Evolutionary conservation across 2,329 filamentous ascomycete species (phyloP), one percentile per base, ranked within the genome.

Genomic region (Colletotrichum cordylinicola): DNA sequence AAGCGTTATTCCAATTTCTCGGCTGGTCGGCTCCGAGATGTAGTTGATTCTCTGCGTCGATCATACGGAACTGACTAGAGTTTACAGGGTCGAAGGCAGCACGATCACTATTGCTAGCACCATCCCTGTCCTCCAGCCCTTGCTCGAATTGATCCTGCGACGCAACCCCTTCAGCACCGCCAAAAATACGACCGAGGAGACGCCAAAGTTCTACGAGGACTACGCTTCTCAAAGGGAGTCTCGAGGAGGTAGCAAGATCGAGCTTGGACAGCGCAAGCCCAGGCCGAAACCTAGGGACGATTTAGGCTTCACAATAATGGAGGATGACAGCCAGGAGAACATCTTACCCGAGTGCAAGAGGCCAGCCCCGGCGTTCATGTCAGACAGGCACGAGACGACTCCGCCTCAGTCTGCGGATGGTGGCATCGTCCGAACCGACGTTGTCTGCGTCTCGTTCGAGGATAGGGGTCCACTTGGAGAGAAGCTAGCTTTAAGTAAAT

Each of bases 91-190:
- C 71, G 83, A 84, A 74, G 80, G 81, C 9, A 81, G 79, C 66
- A 82, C 80, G 52, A 82, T 84, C 52, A 84, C 84, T 43, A 84
- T 84, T 62, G 83, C 83, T 3, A 80, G 79, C 37, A 84, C 80
- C n/a, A 83, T 84, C 35, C 83, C 83, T 9, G 79, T 83, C 16
- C 80, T 84, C 2, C 81, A 83, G 35, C 83, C 83, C 4, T 79
- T 84, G 6, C 55, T 69, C 16, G 67, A 69, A 2, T 29, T 69
- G 27, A 43, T 43, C 18, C 35, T 69, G 33, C 67, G 55, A 43
- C 67, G 67, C 52, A 69, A 61, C 35, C 55, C 67, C 35, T 69
- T 69, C 67, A 69, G 67, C 67, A 60, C 35, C 7, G 55, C 65
- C 48, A 67, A 58, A 33, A n/a, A 39, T 43, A 37, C 65, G 43